A percentile compares a stretch with the other conserved stretches of the same genome.
These are phyloP conservation scores for Cladosporium austrohemisphaericum DNA, from an alignment of 2,329 filamentous ascomycete genomes.

Conservation along the genomic window DNA sequence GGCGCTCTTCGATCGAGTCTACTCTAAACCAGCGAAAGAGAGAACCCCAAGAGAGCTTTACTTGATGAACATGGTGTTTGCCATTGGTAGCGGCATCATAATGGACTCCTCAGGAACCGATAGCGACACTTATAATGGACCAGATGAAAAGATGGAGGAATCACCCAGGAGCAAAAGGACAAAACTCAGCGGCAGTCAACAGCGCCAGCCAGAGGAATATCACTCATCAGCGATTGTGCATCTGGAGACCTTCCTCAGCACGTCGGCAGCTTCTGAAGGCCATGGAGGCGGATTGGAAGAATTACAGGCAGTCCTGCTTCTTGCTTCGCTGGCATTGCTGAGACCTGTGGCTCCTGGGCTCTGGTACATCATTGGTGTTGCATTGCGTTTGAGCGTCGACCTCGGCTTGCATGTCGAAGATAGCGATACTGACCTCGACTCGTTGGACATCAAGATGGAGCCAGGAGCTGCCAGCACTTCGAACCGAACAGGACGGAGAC, in stretches of 20 bases:
- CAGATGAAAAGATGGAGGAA: conserved; percentile 20
- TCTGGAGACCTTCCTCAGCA: conserved; percentile 75
- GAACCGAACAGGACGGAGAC: conserved; percentile 60
- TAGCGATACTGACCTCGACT: conserved; percentile 56
- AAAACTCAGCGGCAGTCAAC: conserved; percentile 50
- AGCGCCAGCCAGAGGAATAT: conserved; percentile 83
- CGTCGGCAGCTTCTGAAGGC: conserved; percentile 59
- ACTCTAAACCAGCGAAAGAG: conserved; percentile 62
- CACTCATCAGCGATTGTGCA: conserved; percentile 92
- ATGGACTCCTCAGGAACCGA: conserved; percentile 52
- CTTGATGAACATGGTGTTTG: conserved; percentile 93
- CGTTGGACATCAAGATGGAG: conserved; percentile 29
- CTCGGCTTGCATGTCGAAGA: conserved; percentile 92
- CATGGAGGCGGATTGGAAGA: conserved; percentile 90
- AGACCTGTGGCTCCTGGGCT: conserved; percentile 87
- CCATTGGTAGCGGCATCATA: conserved; percentile 91
- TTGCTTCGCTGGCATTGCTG: conserved; percentile 87
- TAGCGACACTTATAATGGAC: conserved; percentile 31
- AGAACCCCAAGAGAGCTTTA: conserved; percentile 81
- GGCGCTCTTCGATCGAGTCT: conserved; percentile 79
- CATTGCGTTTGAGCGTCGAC: conserved; percentile 84
- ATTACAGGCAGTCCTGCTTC: conserved; percentile 82
- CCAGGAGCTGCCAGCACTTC: conserved; percentile 31
- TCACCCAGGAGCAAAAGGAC: conserved; percentile 42
- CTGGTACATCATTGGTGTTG: conserved; percentile 97